phyloP scores from a whole-genome alignment of 805 yeast species.

The Naumovozyma baii region DNA sequence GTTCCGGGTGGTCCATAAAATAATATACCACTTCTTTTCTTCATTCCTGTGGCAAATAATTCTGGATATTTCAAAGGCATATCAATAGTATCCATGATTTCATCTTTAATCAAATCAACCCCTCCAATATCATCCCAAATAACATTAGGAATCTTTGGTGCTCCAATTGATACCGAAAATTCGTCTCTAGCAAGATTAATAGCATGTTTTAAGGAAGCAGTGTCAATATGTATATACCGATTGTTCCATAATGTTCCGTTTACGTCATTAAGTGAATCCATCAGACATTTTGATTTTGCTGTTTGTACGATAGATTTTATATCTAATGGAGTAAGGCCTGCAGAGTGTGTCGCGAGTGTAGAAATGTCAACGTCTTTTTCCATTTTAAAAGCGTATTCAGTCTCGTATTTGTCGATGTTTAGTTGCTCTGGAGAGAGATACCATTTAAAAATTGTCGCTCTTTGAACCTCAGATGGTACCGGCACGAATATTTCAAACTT shows the following conservation, averaged over 20 bases:
- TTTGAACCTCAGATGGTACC: conserved; percentile 73
- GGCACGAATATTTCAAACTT: conserved; percentile 68
- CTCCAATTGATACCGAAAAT: conserved; percentile 91
- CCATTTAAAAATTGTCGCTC: conserved; percentile 51
- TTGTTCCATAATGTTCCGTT: conserved; percentile 9
- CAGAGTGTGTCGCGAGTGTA: conserved; percentile 71
- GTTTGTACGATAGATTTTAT: conserved; percentile 57
- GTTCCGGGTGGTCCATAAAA: conserved; percentile 99
- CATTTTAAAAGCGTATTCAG: conserved; percentile 1
- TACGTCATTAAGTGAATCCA: conserved; percentile 34
- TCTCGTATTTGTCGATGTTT: conserved; percentile 3
- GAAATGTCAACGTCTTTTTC: conserved; percentile 36
- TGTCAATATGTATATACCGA: conserved; percentile 32
- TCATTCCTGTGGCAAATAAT: conserved; percentile 76
- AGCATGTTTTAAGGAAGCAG: conserved; percentile 42
- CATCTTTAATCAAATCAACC: conserved; percentile 78
- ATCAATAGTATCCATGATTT: conserved; percentile 89
- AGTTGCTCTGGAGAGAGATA: conserved; percentile 32
- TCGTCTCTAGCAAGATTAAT: conserved; percentile 76
- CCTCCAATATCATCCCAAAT: conserved; percentile 98
- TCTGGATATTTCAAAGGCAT: conserved; percentile 93
- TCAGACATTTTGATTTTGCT: conserved; percentile 50
- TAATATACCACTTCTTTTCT: conserved; percentile 86
- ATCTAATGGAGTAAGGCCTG: conserved; percentile 86
- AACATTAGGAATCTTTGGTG: conserved; percentile 91